A percentile compares a stretch with the other conserved stretches of the same genome.
These are phyloP conservation scores for Ananas comosus DNA, from an alignment of 176 grass and related monocot species.

Conservation along the genomic window DNA sequence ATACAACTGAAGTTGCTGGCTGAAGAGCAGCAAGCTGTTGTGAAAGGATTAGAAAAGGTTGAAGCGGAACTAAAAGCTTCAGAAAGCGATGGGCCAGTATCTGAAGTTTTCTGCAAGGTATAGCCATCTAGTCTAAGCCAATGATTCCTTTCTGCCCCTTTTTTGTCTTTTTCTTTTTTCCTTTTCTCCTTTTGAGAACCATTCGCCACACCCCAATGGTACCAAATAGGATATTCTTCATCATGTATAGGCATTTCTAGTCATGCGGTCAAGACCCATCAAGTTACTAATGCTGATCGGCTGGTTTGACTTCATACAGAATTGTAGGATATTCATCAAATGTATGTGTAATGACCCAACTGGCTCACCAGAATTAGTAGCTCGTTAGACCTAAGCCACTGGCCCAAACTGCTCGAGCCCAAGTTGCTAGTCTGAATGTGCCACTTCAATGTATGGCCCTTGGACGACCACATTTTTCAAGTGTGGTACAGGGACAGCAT, in stretches of 20 bases:
- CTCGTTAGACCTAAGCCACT: no score
- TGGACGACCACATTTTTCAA: no score
- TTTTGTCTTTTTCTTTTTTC: neutral
- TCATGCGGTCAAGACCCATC: no score
- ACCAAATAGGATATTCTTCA: neutral
- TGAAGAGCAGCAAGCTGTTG: conserved; percentile 69
- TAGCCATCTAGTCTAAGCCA: neutral
- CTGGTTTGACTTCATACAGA: no score
- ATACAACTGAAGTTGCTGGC: conserved; percentile 80
- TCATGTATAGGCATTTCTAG: no score
- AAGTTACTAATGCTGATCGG: no score
- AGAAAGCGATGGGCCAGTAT: conserved; percentile 74
- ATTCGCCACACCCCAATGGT: neutral
- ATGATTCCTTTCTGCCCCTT: conserved; percentile 3
- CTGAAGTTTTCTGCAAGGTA: conserved; percentile 74
- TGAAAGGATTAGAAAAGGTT: conserved; percentile 82
- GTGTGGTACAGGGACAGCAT: neutral
- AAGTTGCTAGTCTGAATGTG: neutral
- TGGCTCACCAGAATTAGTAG: no score
- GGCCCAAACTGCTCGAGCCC: no score
- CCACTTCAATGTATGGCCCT: no score
- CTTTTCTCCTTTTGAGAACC: neutral
- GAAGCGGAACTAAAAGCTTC: conserved; percentile 73
- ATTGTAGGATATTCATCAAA: no score
- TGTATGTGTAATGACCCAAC: no score